phyloP scores from a whole-genome alignment of 164 flowering plant genomes.

The Stephania yunnanensis region DNA sequence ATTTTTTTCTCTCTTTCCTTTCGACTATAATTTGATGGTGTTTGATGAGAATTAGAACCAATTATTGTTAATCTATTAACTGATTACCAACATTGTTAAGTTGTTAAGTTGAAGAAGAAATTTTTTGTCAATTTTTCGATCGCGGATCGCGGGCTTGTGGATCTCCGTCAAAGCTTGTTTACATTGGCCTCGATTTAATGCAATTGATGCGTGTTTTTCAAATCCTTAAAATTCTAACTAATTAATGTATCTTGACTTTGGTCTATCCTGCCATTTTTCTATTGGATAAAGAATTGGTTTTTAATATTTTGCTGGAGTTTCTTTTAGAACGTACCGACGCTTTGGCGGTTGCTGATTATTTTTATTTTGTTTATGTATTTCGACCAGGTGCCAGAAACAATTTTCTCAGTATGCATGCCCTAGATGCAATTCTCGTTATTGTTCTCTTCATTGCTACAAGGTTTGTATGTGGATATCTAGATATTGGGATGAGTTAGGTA shows the following conservation, averaged over 20 bases:
- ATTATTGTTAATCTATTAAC: neutral
- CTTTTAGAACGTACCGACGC: neutral
- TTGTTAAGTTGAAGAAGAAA: no score
- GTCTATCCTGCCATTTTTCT: neutral
- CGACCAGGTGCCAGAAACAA: conserved; percentile 81
- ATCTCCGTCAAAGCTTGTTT: no score
- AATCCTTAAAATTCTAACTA: neutral
- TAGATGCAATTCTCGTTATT: conserved; percentile 85
- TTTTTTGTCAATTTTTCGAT: no score
- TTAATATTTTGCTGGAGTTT: neutral
- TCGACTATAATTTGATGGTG: neutral
- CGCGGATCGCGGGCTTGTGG: no score
- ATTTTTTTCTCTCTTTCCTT: conserved; percentile 7
- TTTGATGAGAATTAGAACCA: neutral
- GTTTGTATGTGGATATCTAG: conserved; percentile 22
- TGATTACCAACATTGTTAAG: no score
- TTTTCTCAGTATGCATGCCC: conserved; percentile 93
- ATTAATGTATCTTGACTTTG: neutral
- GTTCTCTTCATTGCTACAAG: conserved; percentile 92
- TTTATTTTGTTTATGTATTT: conserved; percentile 6
- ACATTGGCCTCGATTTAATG: no score
- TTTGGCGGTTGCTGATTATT: neutral
- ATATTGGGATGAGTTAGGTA: neutral
- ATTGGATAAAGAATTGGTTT: neutral
- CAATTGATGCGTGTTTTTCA: neutral